phyloP scores from a whole-genome alignment of 2,329 filamentous ascomycete genomes.

The Ophiostoma sp. region DNA sequence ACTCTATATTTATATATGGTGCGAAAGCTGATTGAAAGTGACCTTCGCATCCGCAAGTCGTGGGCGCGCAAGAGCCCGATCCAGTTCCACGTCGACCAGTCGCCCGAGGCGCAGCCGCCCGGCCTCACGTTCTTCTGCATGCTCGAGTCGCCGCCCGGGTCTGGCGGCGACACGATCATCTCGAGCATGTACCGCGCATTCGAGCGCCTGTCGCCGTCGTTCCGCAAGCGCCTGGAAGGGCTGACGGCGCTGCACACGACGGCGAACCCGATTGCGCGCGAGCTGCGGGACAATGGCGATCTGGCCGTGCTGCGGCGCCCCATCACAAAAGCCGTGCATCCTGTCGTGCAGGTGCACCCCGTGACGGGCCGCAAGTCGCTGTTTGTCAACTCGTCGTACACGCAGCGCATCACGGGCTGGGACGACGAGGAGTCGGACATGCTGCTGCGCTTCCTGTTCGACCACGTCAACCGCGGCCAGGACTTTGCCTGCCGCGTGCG shows the following conservation, averaged over 20 bases:
- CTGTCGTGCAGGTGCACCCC: conserved; percentile 74
- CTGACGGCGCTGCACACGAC: conserved; percentile 64
- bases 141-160: conserved; percentile 67
- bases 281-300: conserved; percentile 30
- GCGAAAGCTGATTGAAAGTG: conserved; percentile 1
- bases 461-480: conserved; percentile 43
- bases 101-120: conserved; percentile 70
- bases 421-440: conserved; percentile 79
- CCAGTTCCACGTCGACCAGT: conserved; percentile 31
- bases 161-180: conserved; percentile 82
- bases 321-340: conserved; percentile 65
- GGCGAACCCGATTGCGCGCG: conserved; percentile 27
- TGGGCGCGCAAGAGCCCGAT: conserved; percentile 29
- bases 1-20: not conserved
- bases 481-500: conserved; percentile 46
- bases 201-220: conserved; percentile 69
- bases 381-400: conserved; percentile 62
- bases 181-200: conserved; percentile 64
- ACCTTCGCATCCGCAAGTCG: conserved; percentile 29
- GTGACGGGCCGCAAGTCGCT: conserved; percentile 78
- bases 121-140: conserved; percentile 86
- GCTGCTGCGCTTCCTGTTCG: conserved; percentile 40
- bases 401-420: conserved; percentile 62
- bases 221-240: conserved; percentile 72
- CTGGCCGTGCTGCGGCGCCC: conserved; percentile 27